Evolutionary conservation across 2,329 filamentous ascomycete species (phyloP), one percentile per base, ranked within the genome.

Genomic region (Gaeumannomyces tritici): DNA sequence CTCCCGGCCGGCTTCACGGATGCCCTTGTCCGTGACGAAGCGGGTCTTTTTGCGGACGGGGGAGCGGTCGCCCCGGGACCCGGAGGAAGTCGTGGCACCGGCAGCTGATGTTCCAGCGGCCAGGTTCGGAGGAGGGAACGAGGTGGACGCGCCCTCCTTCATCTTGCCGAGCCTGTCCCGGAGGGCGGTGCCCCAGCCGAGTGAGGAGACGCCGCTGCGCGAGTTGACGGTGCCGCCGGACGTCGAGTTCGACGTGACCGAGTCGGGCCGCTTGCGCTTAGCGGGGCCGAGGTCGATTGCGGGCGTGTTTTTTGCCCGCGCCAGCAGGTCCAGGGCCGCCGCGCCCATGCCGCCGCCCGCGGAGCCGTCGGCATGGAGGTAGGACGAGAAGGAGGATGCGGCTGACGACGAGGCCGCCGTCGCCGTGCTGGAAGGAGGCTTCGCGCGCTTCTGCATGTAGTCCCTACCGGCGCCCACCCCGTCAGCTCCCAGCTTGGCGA

Each of bases 11-110:
- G 89, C 89, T 73, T 91, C 89, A 62, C 86, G 83, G 65, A 93
- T 92, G 0, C 89, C 89, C 71, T 88, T 90, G 55, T 86, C 85
- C 29, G 89, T 91, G 55, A 92, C 82, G 70, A 93, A 92, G n/a
- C 89, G 80, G 61, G 89, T 92, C 79, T 90, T 91, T 27, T 91
- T 88, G 67, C 83, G 79, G 35, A 85, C 80, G 0, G 83, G 84
- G 70, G 70, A 80, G 66, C 64, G 71, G 60, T 73, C 68, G 7
- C 21, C 35, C 55, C 47, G 51, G 2, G 57, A 59, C 12, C 29
- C 57, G 29, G 57, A 59, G 18, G 57, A 59, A 15, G 57, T 42
- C n/a, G 61, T 62, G 42, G 61, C 33, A 11, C 55, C 62, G 12
- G 61, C 57, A 27, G 59, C n/a, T n/a, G n/a, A n/a, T n/a, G n/a